Conservation (phyloP, 1,139 yeast genomes). For the Hyphopichia pseudoburtonii region DNA sequence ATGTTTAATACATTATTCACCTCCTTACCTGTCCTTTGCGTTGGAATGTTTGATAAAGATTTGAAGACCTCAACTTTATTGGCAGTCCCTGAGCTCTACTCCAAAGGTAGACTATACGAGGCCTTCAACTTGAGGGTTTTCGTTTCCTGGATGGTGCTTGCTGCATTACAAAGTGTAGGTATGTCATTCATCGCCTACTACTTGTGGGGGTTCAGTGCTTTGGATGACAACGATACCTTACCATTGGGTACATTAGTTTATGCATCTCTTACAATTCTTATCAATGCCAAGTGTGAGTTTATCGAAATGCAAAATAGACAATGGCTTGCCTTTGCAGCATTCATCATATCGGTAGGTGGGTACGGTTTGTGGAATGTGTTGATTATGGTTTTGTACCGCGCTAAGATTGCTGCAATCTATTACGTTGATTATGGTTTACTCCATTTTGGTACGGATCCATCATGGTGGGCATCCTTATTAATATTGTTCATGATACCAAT, state of each 20-base stretch:
- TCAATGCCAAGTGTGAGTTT: slow-evolving; percentile 76
- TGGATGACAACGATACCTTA: slow-evolving; percentile 71
- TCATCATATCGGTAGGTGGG: slow-evolving; percentile 77
- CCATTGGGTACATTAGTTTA: slow-evolving; percentile 79
- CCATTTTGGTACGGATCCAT: slow-evolving; percentile 72
- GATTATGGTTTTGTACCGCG: slow-evolving; percentile 65
- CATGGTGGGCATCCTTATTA: slow-evolving; percentile 84
- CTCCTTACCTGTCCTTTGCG: slow-evolving; percentile 82
- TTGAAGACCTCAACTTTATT: slow-evolving; percentile 81
- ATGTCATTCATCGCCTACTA: slow-evolving; percentile 67
- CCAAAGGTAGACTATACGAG: slow-evolving; percentile 71
- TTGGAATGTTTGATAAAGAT: slow-evolving; percentile 96
- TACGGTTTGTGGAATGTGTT: slow-evolving; percentile 86
- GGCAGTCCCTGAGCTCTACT: slow-evolving; percentile 89
- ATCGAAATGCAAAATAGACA: slow-evolving; percentile 84
- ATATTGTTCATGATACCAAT: slow-evolving; percentile 57
- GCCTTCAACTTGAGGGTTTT: slow-evolving; percentile 74
- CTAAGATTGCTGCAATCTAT: slow-evolving; percentile 61
- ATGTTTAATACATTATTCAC: slow-evolving; percentile 97
- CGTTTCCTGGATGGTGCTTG: slow-evolving; percentile 75
- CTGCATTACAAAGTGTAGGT: slow-evolving; percentile 71
- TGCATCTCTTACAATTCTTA: slow-evolving; percentile 67
- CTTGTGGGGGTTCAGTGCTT: slow-evolving; percentile 67
- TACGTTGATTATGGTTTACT: slow-evolving; percentile 71
- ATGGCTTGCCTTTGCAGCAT: slow-evolving; percentile 68